These are phyloP conservation scores for Lactarius tabidus DNA, from an alignment of 768 basidiomycete genomes.

Conservation along the genomic window DNA sequence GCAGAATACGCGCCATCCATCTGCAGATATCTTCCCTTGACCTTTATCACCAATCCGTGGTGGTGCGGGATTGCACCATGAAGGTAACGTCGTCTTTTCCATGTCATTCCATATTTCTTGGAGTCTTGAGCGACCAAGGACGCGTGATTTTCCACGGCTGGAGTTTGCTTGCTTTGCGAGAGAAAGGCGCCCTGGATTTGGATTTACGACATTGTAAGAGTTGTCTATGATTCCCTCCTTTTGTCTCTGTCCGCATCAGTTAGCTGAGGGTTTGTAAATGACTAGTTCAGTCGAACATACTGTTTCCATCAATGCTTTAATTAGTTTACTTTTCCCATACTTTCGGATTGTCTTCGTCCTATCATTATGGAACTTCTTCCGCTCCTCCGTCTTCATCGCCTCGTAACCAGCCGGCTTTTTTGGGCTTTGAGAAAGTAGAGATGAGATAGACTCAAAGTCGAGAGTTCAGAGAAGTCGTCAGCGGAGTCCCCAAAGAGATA, in stretches of 20 bases:
- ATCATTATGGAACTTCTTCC: not conserved
- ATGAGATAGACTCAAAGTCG: not conserved
- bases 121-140: not conserved
- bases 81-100: conserved; percentile 27
- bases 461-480: not conserved
- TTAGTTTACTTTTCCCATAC: not conserved
- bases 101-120: not conserved
- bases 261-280: not conserved
- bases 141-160: not conserved
- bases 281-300: not conserved
- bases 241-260: not conserved
- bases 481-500: not conserved
- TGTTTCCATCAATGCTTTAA: not conserved
- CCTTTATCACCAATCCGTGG: conserved; percentile 21
- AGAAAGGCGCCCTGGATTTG: not conserved
- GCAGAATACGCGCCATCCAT: conserved; percentile 26
- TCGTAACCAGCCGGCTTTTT: not conserved
- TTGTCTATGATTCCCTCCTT: not conserved
- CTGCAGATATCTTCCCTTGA: conserved; percentile 29
- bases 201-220: not conserved
- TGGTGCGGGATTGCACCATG: conserved; percentile 27
- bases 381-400: not conserved
- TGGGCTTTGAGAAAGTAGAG: not conserved
- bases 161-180: not conserved
- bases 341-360: not conserved